Base-by-base conservation (phyloP, 768 basidiomycete genomes). In the Steccherinum ochraceum region DNA sequence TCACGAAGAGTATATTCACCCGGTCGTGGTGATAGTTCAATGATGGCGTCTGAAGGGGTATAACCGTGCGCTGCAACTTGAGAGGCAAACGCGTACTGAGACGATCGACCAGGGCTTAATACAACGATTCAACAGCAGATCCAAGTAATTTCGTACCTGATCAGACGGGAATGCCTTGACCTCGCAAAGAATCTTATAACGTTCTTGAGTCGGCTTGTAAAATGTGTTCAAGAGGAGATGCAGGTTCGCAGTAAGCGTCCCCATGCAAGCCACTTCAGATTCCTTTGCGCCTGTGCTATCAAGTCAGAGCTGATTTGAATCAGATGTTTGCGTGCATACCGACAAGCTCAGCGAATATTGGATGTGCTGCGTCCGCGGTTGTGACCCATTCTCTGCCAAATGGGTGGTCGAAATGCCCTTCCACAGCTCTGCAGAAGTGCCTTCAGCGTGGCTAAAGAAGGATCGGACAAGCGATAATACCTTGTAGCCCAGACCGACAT, bases 111-210 rank as follows among this genome's bases (percentile, higher is more conserved):
- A 24, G 3, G 13, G 44, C 43, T 19, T 49, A 5, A 11, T 46
- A 23, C 45, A 5, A 12, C 26, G 24, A 35, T 35, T 16, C 16
- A 16, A 35, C 30, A 35, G n/a, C n/a, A n/a, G n/a, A n/a, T n/a
- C n/a, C n/a, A n/a, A n/a, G n/a, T n/a, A n/a, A n/a, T n/a, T n/a
- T 64, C 80, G 57, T 50, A 89, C 95, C 75, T 92, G 89, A 77
- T 99, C 96, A 66, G 91, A 94, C 61, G 96, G 94, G 68, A 99
- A 99, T 2, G 94, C 93, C 52, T 79, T 85, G 40, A 83, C 82
- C 73, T 99, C 96, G 70, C 91, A 95, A 51, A 99, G 73, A 65
- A 99, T 93, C 77, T 94, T 98, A 75, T 79, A 93, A 48, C 93
- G 83, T 56, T 76, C 75, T 49, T 78, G 61, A 23, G 89, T 92